Evolutionary conservation across 2,329 filamentous ascomycete species (phyloP).

Genomic region (Exserohilum rostratum): DNA sequence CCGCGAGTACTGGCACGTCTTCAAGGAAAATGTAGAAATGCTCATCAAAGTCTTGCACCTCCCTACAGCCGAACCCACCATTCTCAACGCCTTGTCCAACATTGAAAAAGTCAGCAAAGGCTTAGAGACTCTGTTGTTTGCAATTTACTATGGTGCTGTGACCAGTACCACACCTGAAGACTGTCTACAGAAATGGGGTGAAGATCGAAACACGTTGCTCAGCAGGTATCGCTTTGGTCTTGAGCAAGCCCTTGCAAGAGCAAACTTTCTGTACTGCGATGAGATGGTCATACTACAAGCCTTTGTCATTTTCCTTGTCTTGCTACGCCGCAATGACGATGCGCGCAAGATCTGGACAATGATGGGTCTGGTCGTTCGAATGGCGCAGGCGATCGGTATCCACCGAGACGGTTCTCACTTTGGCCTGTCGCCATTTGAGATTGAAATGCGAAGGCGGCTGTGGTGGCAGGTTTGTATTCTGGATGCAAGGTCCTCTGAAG

Average conservation of each 20-base stretch:
- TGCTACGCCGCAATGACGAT: constrained; percentile 59
- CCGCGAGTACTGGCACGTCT: constrained; percentile 71
- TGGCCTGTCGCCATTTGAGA: constrained; percentile 63
- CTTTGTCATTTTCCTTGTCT: constrained; percentile 65
- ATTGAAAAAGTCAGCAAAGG: constrained; percentile 63
- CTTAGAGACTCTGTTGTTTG: constrained; percentile 65
- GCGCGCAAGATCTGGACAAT: constrained; percentile 63
- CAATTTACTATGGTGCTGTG: constrained; percentile 65
- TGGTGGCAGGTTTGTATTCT: constrained; percentile 67
- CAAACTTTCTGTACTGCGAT: constrained; percentile 67
- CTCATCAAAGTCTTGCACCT: constrained; percentile 74
- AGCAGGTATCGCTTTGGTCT: constrained; percentile 66
- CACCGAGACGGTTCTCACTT: constrained; percentile 65
- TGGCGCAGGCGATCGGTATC: constrained; percentile 65
- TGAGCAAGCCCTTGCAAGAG: constrained; percentile 68
- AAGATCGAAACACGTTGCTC: constrained; percentile 58
- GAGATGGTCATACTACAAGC: constrained; percentile 68
- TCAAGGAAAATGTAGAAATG: constrained; percentile 75
- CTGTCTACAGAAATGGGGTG: constrained; percentile 56
- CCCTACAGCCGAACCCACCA: constrained; percentile 66
- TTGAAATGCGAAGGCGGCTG: constrained; percentile 64
- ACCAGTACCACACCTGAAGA: constrained; percentile 59
- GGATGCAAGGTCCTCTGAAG: constrained; percentile 66
- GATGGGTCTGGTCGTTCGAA: constrained; percentile 63
- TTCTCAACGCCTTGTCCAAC: constrained; percentile 66